These are phyloP conservation scores for Trichothecium roseum DNA, from an alignment of 2,329 filamentous ascomycete species.

Conservation along the genomic window DNA sequence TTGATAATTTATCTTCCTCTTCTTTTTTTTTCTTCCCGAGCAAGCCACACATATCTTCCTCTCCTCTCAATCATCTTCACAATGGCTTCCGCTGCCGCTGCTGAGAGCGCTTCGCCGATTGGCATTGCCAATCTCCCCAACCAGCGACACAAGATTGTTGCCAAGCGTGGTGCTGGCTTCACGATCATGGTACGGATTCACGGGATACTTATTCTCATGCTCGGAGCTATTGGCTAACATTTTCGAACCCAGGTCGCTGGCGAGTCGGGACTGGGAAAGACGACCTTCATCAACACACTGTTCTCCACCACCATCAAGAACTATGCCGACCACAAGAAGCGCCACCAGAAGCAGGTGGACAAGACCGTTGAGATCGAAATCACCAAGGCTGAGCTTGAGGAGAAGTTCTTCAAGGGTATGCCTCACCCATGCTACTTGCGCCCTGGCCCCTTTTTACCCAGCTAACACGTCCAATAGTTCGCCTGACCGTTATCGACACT, in stretches of 20 bases:
- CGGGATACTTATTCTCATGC: background rate
- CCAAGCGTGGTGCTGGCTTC: constrained; percentile 87
- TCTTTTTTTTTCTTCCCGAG: background rate
- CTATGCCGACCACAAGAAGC: constrained; percentile 99
- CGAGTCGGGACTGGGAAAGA: constrained; percentile 97
- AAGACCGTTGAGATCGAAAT: constrained; percentile 99
- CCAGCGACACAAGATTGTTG: constrained; percentile 67
- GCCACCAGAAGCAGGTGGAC: constrained; percentile 98
- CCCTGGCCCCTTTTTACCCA: background rate
- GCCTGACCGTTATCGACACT: constrained; percentile 96
- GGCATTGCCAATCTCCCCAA: constrained; percentile 66
- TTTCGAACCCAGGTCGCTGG: constrained; percentile 68
- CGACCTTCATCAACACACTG: constrained; percentile 99
- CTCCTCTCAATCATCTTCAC: constrained; percentile 14
- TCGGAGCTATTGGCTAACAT: constrained; percentile 5
- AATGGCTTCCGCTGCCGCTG: constrained; percentile 45
- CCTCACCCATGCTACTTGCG: background rate
- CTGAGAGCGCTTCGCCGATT: constrained; percentile 57
- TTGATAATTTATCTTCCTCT: constrained; percentile 1
- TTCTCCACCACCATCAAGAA: constrained; percentile 99
- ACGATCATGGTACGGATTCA: constrained; percentile 79
- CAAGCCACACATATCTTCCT: constrained; percentile 1
- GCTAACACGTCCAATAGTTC: constrained; percentile 49
- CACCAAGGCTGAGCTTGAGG: constrained; percentile 97
- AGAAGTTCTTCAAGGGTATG: constrained; percentile 99